phyloP scores from a whole-genome alignment of 306 rosid species.

The Neltuma alba region DNA sequence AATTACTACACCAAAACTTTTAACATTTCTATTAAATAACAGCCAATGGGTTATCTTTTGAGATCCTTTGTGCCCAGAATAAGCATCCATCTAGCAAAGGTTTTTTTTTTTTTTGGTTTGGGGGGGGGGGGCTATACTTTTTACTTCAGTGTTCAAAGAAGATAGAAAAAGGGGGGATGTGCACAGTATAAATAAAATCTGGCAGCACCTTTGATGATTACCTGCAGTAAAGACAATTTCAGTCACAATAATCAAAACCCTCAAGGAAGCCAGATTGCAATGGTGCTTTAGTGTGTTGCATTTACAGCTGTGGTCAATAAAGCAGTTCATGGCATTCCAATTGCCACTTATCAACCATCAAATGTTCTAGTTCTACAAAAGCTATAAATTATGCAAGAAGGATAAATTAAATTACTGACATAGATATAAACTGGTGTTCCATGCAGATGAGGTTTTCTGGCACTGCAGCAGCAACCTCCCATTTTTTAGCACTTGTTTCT shows the following conservation, averaged over 20 bases:
- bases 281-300: neutral
- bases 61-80: constrained; percentile 20
- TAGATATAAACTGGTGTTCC: constrained; percentile 80
- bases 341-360: constrained; percentile 4
- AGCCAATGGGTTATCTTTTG: constrained; percentile 3
- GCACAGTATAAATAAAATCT: neutral
- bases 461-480: constrained; percentile 93
- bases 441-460: constrained; percentile 71
- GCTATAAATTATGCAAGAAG: constrained; percentile 32
- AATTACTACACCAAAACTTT: constrained; percentile 6
- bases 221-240: neutral
- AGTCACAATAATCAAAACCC: neutral
- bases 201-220: neutral
- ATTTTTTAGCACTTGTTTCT: constrained; percentile 46
- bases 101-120: too few relatives aligned
- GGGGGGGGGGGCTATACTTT: too few relatives aligned
- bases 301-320: neutral
- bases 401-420: constrained; percentile 50
- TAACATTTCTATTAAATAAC: constrained; percentile 1
- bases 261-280: neutral
- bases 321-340: constrained; percentile 4
- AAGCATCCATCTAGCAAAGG: constrained; percentile 4
- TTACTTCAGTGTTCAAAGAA: neutral
- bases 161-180: neutral
- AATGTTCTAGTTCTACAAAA: constrained; percentile 2